phyloP scores from a whole-genome alignment of 1,139 yeast species.

The Geotrichum cucujoidarum region DNA sequence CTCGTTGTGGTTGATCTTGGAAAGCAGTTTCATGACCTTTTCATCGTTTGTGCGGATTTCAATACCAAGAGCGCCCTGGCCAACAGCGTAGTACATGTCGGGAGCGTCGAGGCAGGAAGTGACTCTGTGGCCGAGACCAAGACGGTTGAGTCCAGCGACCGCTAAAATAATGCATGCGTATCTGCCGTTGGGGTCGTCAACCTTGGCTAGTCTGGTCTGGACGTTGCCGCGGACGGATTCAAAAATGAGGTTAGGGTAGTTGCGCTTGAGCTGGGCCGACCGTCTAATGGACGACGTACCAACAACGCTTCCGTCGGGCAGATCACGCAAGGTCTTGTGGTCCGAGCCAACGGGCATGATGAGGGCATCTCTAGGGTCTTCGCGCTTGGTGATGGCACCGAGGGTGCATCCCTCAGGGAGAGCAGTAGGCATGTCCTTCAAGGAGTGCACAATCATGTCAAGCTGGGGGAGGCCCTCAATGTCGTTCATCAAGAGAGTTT shows the following conservation, averaged over 20 bases:
- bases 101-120: constrained; percentile 59
- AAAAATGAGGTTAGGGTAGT: constrained; percentile 52
- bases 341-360: constrained; percentile 66
- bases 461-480: constrained; percentile 63
- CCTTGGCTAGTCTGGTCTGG: constrained; percentile 71
- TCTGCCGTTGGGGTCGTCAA: constrained; percentile 64
- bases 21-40: constrained; percentile 52
- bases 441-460: constrained; percentile 87
- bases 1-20: constrained; percentile 57
- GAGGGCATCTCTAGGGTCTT: constrained; percentile 92
- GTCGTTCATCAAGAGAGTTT: constrained; percentile 60
- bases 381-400: constrained; percentile 82
- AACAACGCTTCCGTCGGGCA: constrained; percentile 81
- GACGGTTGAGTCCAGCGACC: constrained; percentile 80
- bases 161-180: constrained; percentile 81
- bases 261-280: constrained; percentile 68
- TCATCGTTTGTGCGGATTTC: constrained; percentile 75
- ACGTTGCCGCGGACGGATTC: constrained; percentile 88
- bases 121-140: constrained; percentile 68
- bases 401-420: constrained; percentile 85
- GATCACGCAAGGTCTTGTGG: constrained; percentile 59
- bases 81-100: constrained; percentile 93
- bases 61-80: constrained; percentile 94
- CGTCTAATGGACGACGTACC: constrained; percentile 94
- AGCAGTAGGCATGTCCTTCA: constrained; percentile 92